These are phyloP conservation scores for Fusarium tupiense DNA, from an alignment of 2,329 filamentous ascomycete genomes.

Conservation along the genomic window DNA sequence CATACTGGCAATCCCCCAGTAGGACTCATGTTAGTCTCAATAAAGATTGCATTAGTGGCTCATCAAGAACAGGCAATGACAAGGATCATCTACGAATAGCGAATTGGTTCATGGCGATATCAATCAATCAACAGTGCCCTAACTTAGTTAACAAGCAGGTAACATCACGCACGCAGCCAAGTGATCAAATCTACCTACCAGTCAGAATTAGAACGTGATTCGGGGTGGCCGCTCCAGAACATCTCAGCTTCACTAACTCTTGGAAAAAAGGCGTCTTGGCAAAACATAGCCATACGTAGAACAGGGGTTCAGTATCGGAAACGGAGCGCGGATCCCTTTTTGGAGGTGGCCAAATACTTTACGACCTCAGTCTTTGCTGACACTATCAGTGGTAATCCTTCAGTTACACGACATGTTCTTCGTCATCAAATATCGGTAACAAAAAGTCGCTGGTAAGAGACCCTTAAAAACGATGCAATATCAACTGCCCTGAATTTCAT, in stretches of 20 bases:
- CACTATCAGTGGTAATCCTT: constrained; percentile 1
- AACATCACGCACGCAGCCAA: constrained; percentile 28
- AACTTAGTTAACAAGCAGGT: background rate
- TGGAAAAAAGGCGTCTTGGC: constrained; percentile 15
- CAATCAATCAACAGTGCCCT: constrained; percentile 1
- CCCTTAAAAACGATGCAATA: background rate
- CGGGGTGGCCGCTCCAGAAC: constrained; percentile 18
- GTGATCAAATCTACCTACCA: constrained; percentile 21
- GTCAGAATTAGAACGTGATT: constrained; percentile 26
- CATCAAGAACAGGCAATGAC: constrained; percentile 5
- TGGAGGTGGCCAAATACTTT: constrained; percentile 15
- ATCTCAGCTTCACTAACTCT: background rate
- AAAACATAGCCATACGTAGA: background rate
- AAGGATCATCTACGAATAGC: constrained; percentile 7
- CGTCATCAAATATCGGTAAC: background rate
- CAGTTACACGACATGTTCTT: background rate
- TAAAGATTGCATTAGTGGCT: background rate
- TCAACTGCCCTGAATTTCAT: background rate
- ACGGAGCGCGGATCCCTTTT: background rate
- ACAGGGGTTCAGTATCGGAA: constrained; percentile 12
- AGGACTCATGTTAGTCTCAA: background rate
- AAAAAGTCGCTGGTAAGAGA: background rate
- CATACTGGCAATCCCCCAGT: background rate
- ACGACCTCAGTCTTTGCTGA: background rate
- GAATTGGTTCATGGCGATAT: constrained; percentile 15